These are phyloP conservation scores for Cetraspora pellucida DNA, from an alignment of 192 early-diverging fungal species.

Conservation along the genomic window DNA sequence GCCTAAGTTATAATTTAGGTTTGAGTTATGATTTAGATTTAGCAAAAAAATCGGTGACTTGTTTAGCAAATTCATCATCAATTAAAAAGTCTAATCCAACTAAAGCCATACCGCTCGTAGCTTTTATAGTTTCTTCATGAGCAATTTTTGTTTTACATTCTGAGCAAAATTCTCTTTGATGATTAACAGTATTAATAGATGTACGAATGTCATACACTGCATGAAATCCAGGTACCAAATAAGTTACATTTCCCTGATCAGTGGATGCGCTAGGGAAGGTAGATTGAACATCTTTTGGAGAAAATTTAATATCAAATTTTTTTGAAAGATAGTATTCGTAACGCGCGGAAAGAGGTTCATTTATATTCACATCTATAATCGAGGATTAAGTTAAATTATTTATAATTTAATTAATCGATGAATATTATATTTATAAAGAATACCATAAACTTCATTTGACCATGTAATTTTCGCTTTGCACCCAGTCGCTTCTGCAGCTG, in stretches of 20 bases:
- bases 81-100: conserved; percentile 54
- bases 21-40: conserved; percentile 12
- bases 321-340: conserved; percentile 47
- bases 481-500: conserved; percentile 70
- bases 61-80: conserved; percentile 49
- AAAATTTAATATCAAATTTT: conserved; percentile 40
- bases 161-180: conserved; percentile 64
- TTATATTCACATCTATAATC: background rate
- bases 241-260: conserved; percentile 75
- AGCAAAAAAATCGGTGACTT: conserved; percentile 46
- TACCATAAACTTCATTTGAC: conserved; percentile 58
- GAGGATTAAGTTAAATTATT: conserved; percentile 24
- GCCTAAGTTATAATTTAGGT: too few relatives aligned
- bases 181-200: conserved; percentile 45
- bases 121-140: conserved; percentile 57
- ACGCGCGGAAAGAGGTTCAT: conserved; percentile 17
- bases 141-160: conserved; percentile 60
- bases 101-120: conserved; percentile 54
- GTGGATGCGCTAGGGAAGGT: conserved; percentile 52
- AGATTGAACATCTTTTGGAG: conserved; percentile 31
- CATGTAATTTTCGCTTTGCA: conserved; percentile 59
- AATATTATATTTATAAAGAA: conserved; percentile 53
- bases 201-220: conserved; percentile 24
- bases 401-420: conserved; percentile 33
- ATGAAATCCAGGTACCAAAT: conserved; percentile 61